phyloP scores from a whole-genome alignment of 495 filamentous ascomycete genomes.

The Talaromyces stipitatus region DNA sequence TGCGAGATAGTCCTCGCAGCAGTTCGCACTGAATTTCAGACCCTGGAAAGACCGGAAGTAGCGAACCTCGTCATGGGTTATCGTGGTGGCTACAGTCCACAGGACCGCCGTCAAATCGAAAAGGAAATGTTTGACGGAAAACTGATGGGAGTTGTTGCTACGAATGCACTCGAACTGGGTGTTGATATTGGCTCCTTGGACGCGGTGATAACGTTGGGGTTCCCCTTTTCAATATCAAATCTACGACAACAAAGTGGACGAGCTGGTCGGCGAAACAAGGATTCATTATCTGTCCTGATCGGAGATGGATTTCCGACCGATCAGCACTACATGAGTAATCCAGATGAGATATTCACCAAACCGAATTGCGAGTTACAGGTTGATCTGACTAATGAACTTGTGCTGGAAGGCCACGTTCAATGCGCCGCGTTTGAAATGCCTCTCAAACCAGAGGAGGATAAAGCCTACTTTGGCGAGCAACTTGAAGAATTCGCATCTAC shows the following conservation, averaged over 20 bases:
- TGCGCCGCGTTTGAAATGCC: constrained; percentile 96
- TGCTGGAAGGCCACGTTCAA: constrained; percentile 89
- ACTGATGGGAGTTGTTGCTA: constrained; percentile 88
- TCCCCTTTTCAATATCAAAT: constrained; percentile 92
- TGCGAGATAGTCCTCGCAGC: constrained; percentile 82
- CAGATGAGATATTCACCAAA: constrained; percentile 90
- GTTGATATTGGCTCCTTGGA: constrained; percentile 95
- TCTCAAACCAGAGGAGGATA: constrained; percentile 68
- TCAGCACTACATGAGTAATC: constrained; percentile 95
- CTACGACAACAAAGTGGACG: constrained; percentile 91
- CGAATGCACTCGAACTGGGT: constrained; percentile 85
- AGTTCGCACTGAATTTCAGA: constrained; percentile 66
- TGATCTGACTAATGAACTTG: constrained; percentile 83
- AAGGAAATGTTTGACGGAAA: constrained; percentile 96
- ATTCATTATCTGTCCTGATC: constrained; percentile 84
- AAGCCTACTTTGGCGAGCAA: constrained; percentile 69
- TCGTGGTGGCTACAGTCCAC: constrained; percentile 89
- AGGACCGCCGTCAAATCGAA: constrained; percentile 86
- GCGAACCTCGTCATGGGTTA: constrained; percentile 87
- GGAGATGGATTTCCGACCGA: constrained; percentile 91
- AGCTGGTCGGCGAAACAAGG: constrained; percentile 87
- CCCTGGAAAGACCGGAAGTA: constrained; percentile 64
- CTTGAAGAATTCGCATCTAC: constrained; percentile 66
- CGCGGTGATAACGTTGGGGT: constrained; percentile 88
- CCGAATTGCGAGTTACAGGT: constrained; percentile 85